Evolutionary conservation across 192 early-diverging fungal genomes (phyloP).

Genomic region (Backusella parvicylindrica): DNA sequence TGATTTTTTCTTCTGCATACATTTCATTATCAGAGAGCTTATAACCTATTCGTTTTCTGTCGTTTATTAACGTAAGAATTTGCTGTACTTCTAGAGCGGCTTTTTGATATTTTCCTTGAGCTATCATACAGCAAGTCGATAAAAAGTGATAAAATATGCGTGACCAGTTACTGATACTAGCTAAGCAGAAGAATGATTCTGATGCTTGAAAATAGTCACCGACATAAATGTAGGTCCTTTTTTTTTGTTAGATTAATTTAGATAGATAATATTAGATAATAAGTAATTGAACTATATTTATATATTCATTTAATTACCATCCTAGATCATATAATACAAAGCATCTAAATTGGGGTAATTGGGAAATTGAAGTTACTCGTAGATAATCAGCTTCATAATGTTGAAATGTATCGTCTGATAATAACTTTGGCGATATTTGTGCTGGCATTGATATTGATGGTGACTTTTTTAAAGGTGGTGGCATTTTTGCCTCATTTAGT

Average conservation of each 20-base stretch:
- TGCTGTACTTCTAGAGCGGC: slow-evolving; percentile 29
- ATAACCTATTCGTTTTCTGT: slow-evolving; percentile 4
- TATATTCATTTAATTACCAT: slow-evolving; percentile 18
- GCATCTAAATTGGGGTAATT: slow-evolving; percentile 21
- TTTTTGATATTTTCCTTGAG: slow-evolving; percentile 27
- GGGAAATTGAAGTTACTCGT: slow-evolving; percentile 9
- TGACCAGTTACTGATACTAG: slow-evolving; percentile 33
- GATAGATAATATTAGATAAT: background rate
- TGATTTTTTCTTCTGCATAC: slow-evolving; percentile 24
- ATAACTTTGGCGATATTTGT: background rate
- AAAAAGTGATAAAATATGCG: slow-evolving; percentile 39
- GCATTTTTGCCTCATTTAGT: slow-evolving; percentile 1
- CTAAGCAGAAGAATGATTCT: slow-evolving; percentile 36
- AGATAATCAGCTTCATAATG: background rate
- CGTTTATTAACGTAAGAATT: slow-evolving; percentile 13
- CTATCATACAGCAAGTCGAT: slow-evolving; percentile 35
- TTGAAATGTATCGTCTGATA: background rate
- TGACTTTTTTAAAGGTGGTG: background rate
- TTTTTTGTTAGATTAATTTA: background rate
- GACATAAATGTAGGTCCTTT: slow-evolving; percentile 29
- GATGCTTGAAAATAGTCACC: slow-evolving; percentile 37
- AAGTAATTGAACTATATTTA: background rate
- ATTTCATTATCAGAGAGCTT: slow-evolving; percentile 29
- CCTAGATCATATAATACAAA: slow-evolving; percentile 31
- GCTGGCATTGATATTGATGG: background rate